These are phyloP conservation scores for Ustilago bromivora DNA, from an alignment of 1,284 basidiomycete species.

Conservation along the genomic window DNA sequence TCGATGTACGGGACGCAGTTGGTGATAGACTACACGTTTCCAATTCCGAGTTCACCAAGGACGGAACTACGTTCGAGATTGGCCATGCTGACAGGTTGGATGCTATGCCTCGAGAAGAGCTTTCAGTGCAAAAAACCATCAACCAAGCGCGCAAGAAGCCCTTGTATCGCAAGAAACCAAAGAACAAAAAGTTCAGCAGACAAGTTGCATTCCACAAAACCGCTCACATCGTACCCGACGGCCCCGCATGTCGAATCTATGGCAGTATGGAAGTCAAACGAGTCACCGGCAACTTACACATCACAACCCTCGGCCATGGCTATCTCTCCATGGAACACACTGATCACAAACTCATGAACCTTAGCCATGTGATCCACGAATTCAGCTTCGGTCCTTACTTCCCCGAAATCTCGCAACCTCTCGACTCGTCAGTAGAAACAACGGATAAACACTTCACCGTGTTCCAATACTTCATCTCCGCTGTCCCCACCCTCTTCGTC, in stretches of 20 bases:
- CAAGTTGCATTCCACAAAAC: conserved; percentile 67
- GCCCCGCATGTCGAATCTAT: conserved; percentile 82
- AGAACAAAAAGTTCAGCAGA: conserved; percentile 73
- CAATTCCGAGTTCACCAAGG: conserved; percentile 80
- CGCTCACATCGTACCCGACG: conserved; percentile 64
- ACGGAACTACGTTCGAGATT: conserved; percentile 81
- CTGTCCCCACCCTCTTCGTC: conserved; percentile 94
- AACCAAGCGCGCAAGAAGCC: conserved; percentile 43
- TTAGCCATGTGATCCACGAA: conserved; percentile 94
- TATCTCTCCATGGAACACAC: conserved; percentile 89
- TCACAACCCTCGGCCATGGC: conserved; percentile 91
- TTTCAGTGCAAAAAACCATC: conserved; percentile 50
- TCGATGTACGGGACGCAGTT: conserved; percentile 90
- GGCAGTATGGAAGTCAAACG: conserved; percentile 88
- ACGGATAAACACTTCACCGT: conserved; percentile 75
- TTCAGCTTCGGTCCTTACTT: conserved; percentile 97
- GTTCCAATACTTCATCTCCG: conserved; percentile 93
- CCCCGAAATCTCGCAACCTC: conserved; percentile 92
- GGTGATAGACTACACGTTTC: conserved; percentile 90
- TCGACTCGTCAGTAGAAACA: conserved; percentile 81
- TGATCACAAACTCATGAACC: conserved; percentile 85
- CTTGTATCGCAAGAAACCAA: conserved; percentile 34
- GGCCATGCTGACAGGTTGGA: conserved; percentile 82
- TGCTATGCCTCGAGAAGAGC: conserved; percentile 59
- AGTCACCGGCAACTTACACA: conserved; percentile 78